Conservation (phyloP, 148 eudicot species). For the Rhododendron kiyosumense region DNA sequence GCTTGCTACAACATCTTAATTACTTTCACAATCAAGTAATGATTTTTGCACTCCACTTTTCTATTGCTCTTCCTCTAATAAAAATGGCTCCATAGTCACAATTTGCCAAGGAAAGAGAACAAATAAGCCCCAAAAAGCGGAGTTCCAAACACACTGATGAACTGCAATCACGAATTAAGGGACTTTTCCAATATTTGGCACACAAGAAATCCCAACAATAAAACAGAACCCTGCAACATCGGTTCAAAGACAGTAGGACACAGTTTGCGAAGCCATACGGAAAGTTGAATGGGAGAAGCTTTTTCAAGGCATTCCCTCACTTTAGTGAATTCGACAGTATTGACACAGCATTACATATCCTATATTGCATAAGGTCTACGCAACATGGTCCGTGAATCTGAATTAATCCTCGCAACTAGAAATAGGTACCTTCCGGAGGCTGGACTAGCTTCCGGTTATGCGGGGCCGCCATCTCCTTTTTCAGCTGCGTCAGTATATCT, state of each 20-base stretch:
- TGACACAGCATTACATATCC: slow-evolving; percentile 16
- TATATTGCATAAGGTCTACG: slow-evolving; percentile 2
- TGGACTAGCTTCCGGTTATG: slow-evolving; percentile 57
- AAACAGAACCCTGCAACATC: slow-evolving; percentile 19
- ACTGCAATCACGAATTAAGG: not conserved
- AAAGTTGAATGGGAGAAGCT: slow-evolving; percentile 5
- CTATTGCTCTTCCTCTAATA: not conserved
- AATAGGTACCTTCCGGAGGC: slow-evolving; percentile 52
- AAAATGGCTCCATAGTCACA: not conserved
- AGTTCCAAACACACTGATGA: not conserved
- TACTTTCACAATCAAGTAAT: not conserved
- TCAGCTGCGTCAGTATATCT: slow-evolving; percentile 47
- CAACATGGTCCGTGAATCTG: slow-evolving; percentile 6
- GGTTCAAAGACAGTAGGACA: slow-evolving; percentile 11
- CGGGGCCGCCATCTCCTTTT: slow-evolving; percentile 50
- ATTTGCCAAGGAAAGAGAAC: not conserved
- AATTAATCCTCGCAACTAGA: slow-evolving; percentile 21
- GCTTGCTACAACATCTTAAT: not conserved
- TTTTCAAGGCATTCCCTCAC: slow-evolving; percentile 15
- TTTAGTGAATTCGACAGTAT: not conserved
- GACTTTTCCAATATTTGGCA: slow-evolving; percentile 17
- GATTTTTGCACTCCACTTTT: not conserved
- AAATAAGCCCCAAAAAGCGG: not conserved
- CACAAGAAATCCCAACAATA: slow-evolving; percentile 18
- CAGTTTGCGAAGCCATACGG: not conserved